Evolutionary conservation across 176 grass and related monocot genomes (phyloP).

Genomic region (Tuctoria greenei): DNA sequence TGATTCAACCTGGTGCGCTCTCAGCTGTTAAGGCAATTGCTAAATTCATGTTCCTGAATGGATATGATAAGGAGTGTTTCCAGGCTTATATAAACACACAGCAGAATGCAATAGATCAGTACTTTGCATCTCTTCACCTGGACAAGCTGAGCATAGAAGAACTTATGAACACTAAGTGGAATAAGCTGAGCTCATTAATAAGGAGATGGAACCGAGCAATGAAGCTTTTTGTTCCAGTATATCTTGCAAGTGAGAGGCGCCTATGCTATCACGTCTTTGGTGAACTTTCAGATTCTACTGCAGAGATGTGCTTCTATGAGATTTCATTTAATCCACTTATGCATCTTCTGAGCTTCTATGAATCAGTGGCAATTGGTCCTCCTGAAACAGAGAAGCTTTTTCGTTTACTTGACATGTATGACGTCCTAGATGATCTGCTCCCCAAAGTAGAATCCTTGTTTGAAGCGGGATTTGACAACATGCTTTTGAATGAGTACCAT

Average conservation of each 20-base stretch:
- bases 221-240: slow-evolving; percentile 61
- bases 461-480: slow-evolving; percentile 44
- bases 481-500: slow-evolving; percentile 69
- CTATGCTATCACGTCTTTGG: slow-evolving; percentile 73
- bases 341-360: slow-evolving; percentile 67
- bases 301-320: slow-evolving; percentile 75
- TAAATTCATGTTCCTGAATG: slow-evolving; percentile 73
- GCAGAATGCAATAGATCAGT: slow-evolving; percentile 69
- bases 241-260: slow-evolving; percentile 77
- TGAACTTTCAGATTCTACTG: slow-evolving; percentile 54
- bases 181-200: slow-evolving; percentile 52
- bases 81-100: slow-evolving; percentile 68
- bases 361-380: slow-evolving; percentile 59
- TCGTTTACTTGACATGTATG: slow-evolving; percentile 82
- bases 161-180: slow-evolving; percentile 64
- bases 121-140: slow-evolving; percentile 54
- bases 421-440: slow-evolving; percentile 56
- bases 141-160: slow-evolving; percentile 72
- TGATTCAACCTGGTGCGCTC: slow-evolving; percentile 71
- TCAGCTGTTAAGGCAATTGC: slow-evolving; percentile 69
- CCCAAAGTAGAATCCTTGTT: slow-evolving; percentile 65
- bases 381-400: slow-evolving; percentile 79
- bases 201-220: slow-evolving; percentile 74
- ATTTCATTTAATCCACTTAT: slow-evolving; percentile 70
- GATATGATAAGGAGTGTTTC: slow-evolving; percentile 76